Evolutionary conservation across 208 protist species (phyloP), one percentile per base, ranked within the genome.

Genomic region (Crithidia brevicula): DNA sequence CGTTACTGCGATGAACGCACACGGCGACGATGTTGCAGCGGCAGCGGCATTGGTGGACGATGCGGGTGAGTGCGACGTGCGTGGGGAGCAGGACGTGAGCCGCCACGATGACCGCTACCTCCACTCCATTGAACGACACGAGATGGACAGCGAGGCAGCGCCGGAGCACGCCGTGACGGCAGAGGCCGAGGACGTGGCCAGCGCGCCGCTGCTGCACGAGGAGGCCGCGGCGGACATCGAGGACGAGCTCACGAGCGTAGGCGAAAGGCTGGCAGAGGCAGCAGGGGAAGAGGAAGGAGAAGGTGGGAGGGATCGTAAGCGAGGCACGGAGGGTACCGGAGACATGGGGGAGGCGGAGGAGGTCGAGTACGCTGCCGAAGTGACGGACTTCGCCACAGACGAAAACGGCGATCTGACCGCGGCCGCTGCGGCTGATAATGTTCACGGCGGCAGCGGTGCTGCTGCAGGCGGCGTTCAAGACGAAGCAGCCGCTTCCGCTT

Each of bases 331-430:
- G 20, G 53, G 62, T 13, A 59, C 47, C 33, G 51, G 22, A 23
- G 13, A 46, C 20, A 20, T 76, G 18, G 68, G 49, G 1, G 78
- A 87, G 36, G 81, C 78, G 15, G 81, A 85, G 56, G 72, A 87
- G 65, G 69, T 85, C 11, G 81, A 77, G 28, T 62, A 70, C 7
- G 77, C 80, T 0, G 79, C 72, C 16, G 75, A 91, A 79, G 65
- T 87, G 25, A 31, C 42, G 31, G 65, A 82, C 28, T 33, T 30
- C 36, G 25, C 15, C 3, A 20, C n/a, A 16, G 57, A 62, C 16
- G 33, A 46, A 3, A 47, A 36, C 49, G 49, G 11, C n/a, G n/a
- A n/a, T n/a, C n/a, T n/a, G n/a, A n/a, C n/a, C n/a, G n/a, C n/a
- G n/a, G n/a, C n/a, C n/a, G n/a, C n/a, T n/a, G n/a, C n/a, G n/a